Base-by-base conservation (phyloP, 208 protist genomes). In the Leishmania tarentolae region DNA sequence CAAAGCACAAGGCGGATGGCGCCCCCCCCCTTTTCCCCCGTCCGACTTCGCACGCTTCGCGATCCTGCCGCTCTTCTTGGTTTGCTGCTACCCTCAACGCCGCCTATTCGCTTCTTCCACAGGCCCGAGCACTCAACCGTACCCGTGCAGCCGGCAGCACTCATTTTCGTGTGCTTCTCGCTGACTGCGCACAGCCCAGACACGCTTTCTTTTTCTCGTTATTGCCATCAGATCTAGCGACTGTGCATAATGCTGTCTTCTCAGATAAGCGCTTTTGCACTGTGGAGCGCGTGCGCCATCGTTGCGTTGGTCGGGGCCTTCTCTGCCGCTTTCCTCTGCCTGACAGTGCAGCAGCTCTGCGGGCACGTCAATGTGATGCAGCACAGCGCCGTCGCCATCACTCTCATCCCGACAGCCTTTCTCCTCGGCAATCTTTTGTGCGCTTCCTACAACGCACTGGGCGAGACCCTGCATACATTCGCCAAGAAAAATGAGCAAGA, bases 351-450 rank as follows among this genome's bases (percentile, higher is more conserved):
- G 15, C 24, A 44, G 37, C 28, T 76, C 11, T 82, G 83, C 44
- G 50, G 66, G 0, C 52, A 21, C 19, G 78, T 35, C 46, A 63
- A 53, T 46, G 61, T 72, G 42, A 8, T 76, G 61, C 76, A 82
- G 13, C 90, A 94, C 82, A 57, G 81, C 7, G 75, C 81, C 37
- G 91, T 94, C 11, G 81, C 84, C 24, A 57, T 87, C 19, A 84
- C 89, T 8, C 40, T 91, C 6, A 47, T 91, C 44, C 87, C 87
- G 8, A 46, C 90, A 24, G 82, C 87, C 1, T 77, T 80, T 1
- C 21, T 91, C 0, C 73, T 87, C 3, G 56, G 81, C 42, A n/a
- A 82, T 56, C 37, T 81, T 3, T 46, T 90, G 50, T 75, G 75
- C 19, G 21, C 82, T 6, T 21, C 75, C 50, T 83, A 82, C 37